Evolutionary conservation across 2,329 filamentous ascomycete species (phyloP).

Genomic region (Ophiostoma sp.): DNA sequence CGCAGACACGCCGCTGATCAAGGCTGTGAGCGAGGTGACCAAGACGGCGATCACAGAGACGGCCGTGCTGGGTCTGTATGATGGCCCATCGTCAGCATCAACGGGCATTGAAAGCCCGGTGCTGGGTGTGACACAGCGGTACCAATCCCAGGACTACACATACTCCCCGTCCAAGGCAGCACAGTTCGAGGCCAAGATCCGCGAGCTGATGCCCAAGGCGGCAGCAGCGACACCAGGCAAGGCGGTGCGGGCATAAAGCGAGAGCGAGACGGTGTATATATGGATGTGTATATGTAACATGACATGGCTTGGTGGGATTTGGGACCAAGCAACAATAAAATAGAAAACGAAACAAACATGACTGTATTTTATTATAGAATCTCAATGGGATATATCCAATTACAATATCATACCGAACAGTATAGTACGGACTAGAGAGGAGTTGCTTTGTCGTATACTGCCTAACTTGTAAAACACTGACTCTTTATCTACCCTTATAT

Average conservation of each 20-base stretch:
- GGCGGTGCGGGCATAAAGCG: background rate
- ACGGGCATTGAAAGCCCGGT: slow-evolving; percentile 24
- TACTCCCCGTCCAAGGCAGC: slow-evolving; percentile 39
- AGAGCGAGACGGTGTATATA: background rate
- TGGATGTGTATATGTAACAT: slow-evolving; percentile 1
- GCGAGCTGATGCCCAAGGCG: slow-evolving; percentile 30
- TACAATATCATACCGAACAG: background rate
- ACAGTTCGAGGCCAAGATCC: slow-evolving; percentile 33
- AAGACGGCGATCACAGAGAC: slow-evolving; percentile 36
- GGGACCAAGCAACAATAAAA: background rate
- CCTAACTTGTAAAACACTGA: background rate
- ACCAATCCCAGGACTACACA: slow-evolving; percentile 35
- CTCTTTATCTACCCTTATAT: background rate
- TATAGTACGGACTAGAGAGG: background rate
- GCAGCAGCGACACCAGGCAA: background rate
- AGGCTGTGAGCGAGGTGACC: slow-evolving; percentile 27
- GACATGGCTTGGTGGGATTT: background rate
- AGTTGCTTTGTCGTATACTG: too few relatives aligned
- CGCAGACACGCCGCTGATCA: slow-evolving; percentile 19
- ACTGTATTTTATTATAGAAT: background rate
- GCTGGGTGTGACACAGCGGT: slow-evolving; percentile 34
- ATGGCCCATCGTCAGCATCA: background rate
- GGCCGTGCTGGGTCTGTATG: slow-evolving; percentile 38
- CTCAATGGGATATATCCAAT: slow-evolving; percentile 1
- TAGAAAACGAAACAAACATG: slow-evolving; percentile 1